A percentile compares a stretch with the other conserved stretches of the same genome.
Evolutionary conservation across 1,284 basidiomycete species (phyloP).

Genomic region (Sporisorium graminicola): DNA sequence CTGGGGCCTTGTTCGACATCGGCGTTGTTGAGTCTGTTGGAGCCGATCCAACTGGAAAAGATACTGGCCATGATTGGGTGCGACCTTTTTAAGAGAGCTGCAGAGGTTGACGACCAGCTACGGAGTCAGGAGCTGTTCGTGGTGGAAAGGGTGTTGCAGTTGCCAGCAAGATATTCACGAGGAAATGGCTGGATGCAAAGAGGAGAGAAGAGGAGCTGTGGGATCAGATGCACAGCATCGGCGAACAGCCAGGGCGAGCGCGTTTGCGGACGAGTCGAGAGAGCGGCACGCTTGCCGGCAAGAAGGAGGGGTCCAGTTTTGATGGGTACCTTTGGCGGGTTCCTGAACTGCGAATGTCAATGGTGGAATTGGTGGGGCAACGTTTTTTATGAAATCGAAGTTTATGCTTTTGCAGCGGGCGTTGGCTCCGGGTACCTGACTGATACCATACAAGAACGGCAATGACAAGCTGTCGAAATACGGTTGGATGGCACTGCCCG

Average conservation of each 20-base stretch:
- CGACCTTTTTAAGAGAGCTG: not conserved
- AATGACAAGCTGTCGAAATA: too few relatives aligned
- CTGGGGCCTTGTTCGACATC: constrained; percentile 31
- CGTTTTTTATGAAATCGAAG: not conserved
- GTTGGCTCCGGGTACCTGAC: too few relatives aligned
- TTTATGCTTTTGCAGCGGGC: not conserved
- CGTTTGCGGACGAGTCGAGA: not conserved
- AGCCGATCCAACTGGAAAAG: constrained; percentile 41
- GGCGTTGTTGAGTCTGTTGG: constrained; percentile 23
- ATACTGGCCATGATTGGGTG: constrained; percentile 42
- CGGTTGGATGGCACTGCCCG: not conserved
- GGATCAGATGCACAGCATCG: not conserved
- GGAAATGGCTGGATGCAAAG: not conserved
- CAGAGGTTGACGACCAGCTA: not conserved
- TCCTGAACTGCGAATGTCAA: not conserved
- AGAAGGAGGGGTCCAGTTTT: too few relatives aligned
- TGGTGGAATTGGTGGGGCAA: not conserved
- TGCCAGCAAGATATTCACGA: not conserved
- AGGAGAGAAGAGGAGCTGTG: not conserved
- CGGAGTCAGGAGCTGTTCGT: not conserved
- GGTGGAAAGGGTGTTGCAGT: not conserved
- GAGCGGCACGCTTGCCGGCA: not conserved
- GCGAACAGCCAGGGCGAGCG: not conserved
- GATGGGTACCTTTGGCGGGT: not conserved
- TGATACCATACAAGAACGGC: too few relatives aligned